Evolutionary conservation across 148 eudicot species (phyloP), one percentile per base, ranked within the genome.

Genomic region (Chenopodium album): DNA sequence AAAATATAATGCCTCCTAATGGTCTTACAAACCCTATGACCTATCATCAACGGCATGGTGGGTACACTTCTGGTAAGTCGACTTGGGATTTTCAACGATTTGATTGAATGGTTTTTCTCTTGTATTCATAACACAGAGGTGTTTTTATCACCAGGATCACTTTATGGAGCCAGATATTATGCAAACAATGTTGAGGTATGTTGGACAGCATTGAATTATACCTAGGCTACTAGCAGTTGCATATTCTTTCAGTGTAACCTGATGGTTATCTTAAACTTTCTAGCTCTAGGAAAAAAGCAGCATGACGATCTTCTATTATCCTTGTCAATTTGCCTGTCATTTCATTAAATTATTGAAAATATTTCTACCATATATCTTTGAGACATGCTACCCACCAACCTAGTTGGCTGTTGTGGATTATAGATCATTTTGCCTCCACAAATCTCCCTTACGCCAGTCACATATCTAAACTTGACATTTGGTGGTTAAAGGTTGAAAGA

Each of bases 11-110:
- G 74, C 74, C 75, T 52, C 72, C 82, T 56, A 69, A 34, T 23
- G 70, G 64, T 65, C 68, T 75, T n/a, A 41, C 76, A 26, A 54
- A 68, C 29, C 34, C 86, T 74, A 44, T 74, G 28, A 65, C 79
- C 9, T 80, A 80, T 69, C 85, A 83, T 74, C 85, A 83, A 71
- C 83, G 50, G 52, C 85, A 80, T 26, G 29, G 66, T 34, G 46
- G 41, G n/a, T 73, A 83, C 71, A 62, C 80, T 60, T 82, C 85
- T 84, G 84, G 88, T 86, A 84, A 72, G 84, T 72, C 76, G 60
- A n/a, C 46, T 78, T 16, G 17, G 44, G 28, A 52, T 32, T 22
- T n/a, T 59, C 78, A 7, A n/a, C 32, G 48, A 7, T 59, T 74
- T 76, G 12, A 1, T 75, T 19, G 7, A 54, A 75, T 20, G 32